phyloP scores from a whole-genome alignment of 257 asterid species.

The Apocynum venetum region DNA sequence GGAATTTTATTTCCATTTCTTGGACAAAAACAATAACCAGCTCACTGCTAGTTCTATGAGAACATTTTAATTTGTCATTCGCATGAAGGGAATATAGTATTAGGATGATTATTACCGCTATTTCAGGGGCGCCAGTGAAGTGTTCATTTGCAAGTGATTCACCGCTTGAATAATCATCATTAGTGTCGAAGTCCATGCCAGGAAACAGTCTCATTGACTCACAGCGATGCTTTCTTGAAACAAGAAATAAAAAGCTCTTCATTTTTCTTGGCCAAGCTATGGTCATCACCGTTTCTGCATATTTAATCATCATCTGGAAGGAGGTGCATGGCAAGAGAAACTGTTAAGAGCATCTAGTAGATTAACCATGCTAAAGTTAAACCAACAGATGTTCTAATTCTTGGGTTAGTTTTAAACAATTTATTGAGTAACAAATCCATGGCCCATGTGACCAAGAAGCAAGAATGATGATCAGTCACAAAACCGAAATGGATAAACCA shows the following conservation, averaged over 20 bases:
- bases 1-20: background rate
- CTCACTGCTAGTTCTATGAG: slow-evolving; percentile 18
- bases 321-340: slow-evolving; percentile 1
- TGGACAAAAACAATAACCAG: slow-evolving; percentile 16
- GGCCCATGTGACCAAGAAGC: background rate
- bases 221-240: background rate
- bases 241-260: slow-evolving; percentile 4
- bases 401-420: background rate
- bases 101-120: slow-evolving; percentile 5
- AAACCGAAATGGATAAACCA: background rate
- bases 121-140: background rate
- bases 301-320: slow-evolving; percentile 41
- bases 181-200: background rate
- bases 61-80: slow-evolving; percentile 11
- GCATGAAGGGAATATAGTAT: slow-evolving; percentile 2
- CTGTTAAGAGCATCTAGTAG: background rate
- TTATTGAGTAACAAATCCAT: background rate
- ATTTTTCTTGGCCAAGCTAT: background rate
- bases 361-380: background rate
- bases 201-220: background rate
- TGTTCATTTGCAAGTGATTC: background rate
- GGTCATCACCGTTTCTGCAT: slow-evolving; percentile 1
- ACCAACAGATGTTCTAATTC: too few relatives aligned
- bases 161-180: background rate
- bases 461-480: background rate